Evolutionary conservation across 768 basidiomycete genomes (phyloP), one percentile per base, ranked within the genome.

Genomic region (Tremella fuciformis): DNA sequence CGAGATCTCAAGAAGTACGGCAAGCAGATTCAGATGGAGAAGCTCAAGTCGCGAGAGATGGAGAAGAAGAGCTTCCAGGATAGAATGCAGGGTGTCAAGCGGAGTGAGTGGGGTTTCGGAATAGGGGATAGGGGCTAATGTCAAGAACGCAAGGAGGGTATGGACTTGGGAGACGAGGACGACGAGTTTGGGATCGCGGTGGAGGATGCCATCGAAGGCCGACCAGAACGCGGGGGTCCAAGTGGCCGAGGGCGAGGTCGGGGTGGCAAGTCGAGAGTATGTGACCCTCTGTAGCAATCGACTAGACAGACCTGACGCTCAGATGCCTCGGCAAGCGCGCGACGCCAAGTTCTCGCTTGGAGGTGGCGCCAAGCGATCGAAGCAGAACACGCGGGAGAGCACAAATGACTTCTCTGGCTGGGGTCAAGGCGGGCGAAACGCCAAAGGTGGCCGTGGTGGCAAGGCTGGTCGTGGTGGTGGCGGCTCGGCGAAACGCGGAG

Each of bases 1-100:
- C 83, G 96, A 47, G 88, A 96, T 70, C 87, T 91, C 55, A 97
- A 98, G 81, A 98, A 97, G 81, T 96, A 90, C 71, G 94, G 94
- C 22, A 99, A 98, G 77, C 90, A 97, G 77, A 91, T 98, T 11
- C 96, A 99, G 78, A 78, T 89, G 38, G 93, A 97, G 80, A 92
- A 92, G 77, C 81, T 90, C 64, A 89, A 91, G 76, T 90, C 94
- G 80, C 81, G 94, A 46, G 87, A 92, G 76, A 83, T 81, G 71
- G 84, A 85, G 57, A 93, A 92, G 82, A 96, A 93, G 80, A 89
- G 91, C 29, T 87, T 94, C 83, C 87, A 88, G 58, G 91, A 93
- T 67, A 80, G 86, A 41, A 80, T 92, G 21, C 87, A 91, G 71
- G 84, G 85, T 7, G 83, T 97, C 63, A 96, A 97, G 80, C 83